These are phyloP conservation scores for Phytophthora boehmeriae DNA, from an alignment of 352 stramenopile species.

Conservation along the genomic window DNA sequence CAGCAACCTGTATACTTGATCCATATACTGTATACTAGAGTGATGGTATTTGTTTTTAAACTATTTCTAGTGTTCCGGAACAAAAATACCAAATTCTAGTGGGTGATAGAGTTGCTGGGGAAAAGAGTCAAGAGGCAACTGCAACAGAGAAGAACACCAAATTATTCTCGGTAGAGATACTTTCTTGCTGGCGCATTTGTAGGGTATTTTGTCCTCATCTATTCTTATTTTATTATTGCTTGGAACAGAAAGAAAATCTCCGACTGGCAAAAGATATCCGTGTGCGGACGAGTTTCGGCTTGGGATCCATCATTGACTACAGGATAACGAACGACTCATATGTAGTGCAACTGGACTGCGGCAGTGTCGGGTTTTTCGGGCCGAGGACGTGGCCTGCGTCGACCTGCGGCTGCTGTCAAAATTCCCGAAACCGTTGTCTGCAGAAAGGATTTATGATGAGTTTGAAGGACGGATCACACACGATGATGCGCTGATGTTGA, in stretches of 20 bases:
- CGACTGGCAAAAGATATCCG: slow-evolving; percentile 33
- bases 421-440: slow-evolving; percentile 71
- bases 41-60: neutral
- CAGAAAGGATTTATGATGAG: slow-evolving; percentile 64
- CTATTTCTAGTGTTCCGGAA: slow-evolving; percentile 23
- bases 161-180: slow-evolving; percentile 42
- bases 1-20: too few species aligned
- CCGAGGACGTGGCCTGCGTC: slow-evolving; percentile 57
- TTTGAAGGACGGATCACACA: slow-evolving; percentile 70
- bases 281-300: slow-evolving; percentile 30
- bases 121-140: neutral
- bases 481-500: slow-evolving; percentile 63
- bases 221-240: too few species aligned
- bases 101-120: neutral
- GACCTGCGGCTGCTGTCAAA: slow-evolving; percentile 71
- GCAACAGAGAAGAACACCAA: slow-evolving; percentile 15
- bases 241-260: slow-evolving; percentile 31
- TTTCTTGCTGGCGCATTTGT: neutral
- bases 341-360: slow-evolving; percentile 37
- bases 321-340: slow-evolving; percentile 40
- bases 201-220: too few species aligned
- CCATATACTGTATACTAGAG: neutral
- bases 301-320: slow-evolving; percentile 31
- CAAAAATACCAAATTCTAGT: slow-evolving; percentile 38
- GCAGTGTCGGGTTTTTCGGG: slow-evolving; percentile 44